Conservation (phyloP, 2,329 filamentous ascomycete species). For the Calonectria multiphialidica region DNA sequence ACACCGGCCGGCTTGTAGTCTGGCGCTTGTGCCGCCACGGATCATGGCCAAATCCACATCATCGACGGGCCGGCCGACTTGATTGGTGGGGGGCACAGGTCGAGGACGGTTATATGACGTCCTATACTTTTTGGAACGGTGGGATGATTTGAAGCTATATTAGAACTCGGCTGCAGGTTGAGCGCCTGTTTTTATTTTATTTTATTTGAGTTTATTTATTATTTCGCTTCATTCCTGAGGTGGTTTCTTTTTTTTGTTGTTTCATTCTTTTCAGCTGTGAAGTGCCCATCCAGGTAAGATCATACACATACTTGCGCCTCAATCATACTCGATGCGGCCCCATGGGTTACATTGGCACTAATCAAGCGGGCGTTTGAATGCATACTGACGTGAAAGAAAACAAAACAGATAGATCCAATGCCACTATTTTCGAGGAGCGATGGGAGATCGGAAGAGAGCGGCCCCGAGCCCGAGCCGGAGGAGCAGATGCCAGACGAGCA, state of each 20-base stretch:
- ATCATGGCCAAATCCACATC: slow-evolving; percentile 28
- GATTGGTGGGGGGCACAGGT: slow-evolving; percentile 32
- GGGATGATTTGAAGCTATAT: slow-evolving; percentile 15
- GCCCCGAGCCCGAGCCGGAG: slow-evolving; percentile 39
- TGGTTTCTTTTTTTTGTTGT: background rate
- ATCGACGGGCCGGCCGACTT: background rate
- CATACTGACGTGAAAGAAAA: background rate
- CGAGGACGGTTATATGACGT: slow-evolving; percentile 41
- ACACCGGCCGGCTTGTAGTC: slow-evolving; percentile 19
- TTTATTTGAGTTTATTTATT: background rate
- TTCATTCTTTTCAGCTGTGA: background rate
- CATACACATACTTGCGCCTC: background rate
- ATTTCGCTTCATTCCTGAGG: background rate
- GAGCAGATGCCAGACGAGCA: slow-evolving; percentile 60
- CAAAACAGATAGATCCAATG: slow-evolving; percentile 29
- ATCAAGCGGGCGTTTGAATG: background rate
- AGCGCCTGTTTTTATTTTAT: background rate
- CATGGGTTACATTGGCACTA: background rate
- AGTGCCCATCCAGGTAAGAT: background rate
- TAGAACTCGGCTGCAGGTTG: background rate
- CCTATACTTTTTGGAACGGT: slow-evolving; percentile 35
- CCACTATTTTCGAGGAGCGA: slow-evolving; percentile 49
- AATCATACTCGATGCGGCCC: background rate
- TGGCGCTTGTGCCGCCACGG: slow-evolving; percentile 34
- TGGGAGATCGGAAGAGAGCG: slow-evolving; percentile 32